Evolutionary conservation across 2,329 filamentous ascomycete species (phyloP).

Genomic region (Exophiala lecanii-corni): DNA sequence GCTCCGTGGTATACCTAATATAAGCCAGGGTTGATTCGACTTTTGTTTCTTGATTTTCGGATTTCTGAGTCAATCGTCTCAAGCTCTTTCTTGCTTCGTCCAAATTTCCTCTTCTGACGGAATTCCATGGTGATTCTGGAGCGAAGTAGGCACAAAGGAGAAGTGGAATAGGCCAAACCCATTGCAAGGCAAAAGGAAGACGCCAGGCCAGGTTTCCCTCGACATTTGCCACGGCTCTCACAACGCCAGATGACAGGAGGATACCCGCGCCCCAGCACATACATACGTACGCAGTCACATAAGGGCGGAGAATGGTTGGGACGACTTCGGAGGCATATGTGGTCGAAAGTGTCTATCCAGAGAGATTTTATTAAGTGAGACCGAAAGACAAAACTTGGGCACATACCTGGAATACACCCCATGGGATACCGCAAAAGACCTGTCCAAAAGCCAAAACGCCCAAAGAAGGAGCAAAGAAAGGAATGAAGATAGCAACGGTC

Average conservation of each 20-base stretch:
- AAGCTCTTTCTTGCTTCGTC: conserved; percentile 33
- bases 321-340: conserved; percentile 66
- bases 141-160: conserved; percentile 30
- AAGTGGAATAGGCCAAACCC: conserved; percentile 26
- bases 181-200: conserved; percentile 27
- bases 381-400: too few species aligned
- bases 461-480: conserved; percentile 46
- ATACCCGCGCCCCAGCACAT: conserved; percentile 61
- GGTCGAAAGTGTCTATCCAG: conserved; percentile 36
- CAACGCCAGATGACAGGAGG: conserved; percentile 41
- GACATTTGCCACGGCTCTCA: conserved; percentile 19
- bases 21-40: conserved; percentile 32
- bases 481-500: conserved; percentile 44
- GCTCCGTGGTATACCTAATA: conserved; percentile 36
- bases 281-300: conserved; percentile 57
- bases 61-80: conserved; percentile 26
- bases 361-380: too few species aligned
- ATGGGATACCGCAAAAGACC: conserved; percentile 43
- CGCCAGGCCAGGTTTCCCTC: conserved; percentile 27
- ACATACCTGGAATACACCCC: conserved; percentile 31
- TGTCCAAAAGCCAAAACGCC: conserved; percentile 43
- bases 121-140: conserved; percentile 33
- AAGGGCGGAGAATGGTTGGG: conserved; percentile 53
- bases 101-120: conserved; percentile 32
- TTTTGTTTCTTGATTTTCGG: conserved; percentile 26